phyloP scores from a whole-genome alignment of 2,329 filamentous ascomycete genomes.

The Diplocarpon mali region DNA sequence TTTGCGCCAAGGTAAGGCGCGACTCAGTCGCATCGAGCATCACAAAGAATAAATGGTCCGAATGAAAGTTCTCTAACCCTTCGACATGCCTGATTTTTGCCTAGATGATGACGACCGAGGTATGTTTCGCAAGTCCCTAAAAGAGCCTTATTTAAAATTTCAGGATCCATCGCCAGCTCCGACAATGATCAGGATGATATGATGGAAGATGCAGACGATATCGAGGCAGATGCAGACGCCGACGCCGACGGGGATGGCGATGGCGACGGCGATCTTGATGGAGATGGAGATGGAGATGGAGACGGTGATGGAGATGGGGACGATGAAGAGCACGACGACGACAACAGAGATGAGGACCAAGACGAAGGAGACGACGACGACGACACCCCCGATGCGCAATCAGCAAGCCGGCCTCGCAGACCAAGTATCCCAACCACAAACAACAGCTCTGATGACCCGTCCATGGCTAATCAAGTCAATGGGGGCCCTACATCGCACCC shows the following conservation, averaged over 20 bases:
- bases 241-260: slow-evolving; percentile 27
- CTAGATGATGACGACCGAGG: slow-evolving; percentile 27
- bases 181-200: slow-evolving; percentile 46
- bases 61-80: slow-evolving; percentile 1
- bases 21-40: not conserved
- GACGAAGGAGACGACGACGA: slow-evolving; percentile 34
- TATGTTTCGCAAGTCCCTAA: slow-evolving; percentile 4
- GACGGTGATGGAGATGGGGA: slow-evolving; percentile 27
- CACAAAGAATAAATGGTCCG: not conserved
- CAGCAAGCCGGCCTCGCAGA: slow-evolving; percentile 17
- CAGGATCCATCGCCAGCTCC: slow-evolving; percentile 33
- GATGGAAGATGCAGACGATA: slow-evolving; percentile 38
- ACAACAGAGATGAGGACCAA: slow-evolving; percentile 35
- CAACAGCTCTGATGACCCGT: slow-evolving; percentile 21
- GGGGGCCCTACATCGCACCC: slow-evolving; percentile 24
- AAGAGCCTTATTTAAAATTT: slow-evolving; percentile 4
- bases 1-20: not conserved
- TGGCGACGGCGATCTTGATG: slow-evolving; percentile 26
- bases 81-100: slow-evolving; percentile 23
- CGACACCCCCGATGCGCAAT: slow-evolving; percentile 29
- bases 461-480: slow-evolving; percentile 19
- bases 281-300: slow-evolving; percentile 27
- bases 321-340: slow-evolving; percentile 26
- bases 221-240: slow-evolving; percentile 23
- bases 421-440: slow-evolving; percentile 22